Conservation (phyloP, 2,329 filamentous ascomycete species). For the Biscogniauxia sp. region DNA sequence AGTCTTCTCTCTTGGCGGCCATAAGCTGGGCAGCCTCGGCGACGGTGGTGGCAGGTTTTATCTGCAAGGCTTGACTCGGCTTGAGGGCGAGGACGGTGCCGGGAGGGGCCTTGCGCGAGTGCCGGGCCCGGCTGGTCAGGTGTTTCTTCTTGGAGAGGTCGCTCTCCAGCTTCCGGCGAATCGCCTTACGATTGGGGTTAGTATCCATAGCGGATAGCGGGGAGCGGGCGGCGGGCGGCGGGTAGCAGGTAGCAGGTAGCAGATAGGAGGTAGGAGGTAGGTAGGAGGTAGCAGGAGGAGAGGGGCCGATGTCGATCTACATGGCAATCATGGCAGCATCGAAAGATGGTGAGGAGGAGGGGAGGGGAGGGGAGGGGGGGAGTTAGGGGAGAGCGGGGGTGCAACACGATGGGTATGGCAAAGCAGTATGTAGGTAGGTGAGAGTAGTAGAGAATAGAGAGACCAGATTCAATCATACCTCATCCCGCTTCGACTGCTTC, state of each 20-base stretch:
- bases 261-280: too few relatives aligned
- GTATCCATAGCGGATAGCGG: conserved; percentile 22
- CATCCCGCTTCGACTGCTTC: conserved; percentile 96
- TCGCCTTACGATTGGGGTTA: conserved; percentile 63
- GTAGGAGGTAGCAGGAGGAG: neutral
- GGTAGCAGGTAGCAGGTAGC: neutral
- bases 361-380: neutral
- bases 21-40: conserved; percentile 97
- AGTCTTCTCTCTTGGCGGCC: conserved; percentile 98
- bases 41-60: conserved; percentile 91
- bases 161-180: conserved; percentile 93
- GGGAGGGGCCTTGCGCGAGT: conserved; percentile 88
- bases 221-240: too few relatives aligned
- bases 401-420: conserved; percentile 2
- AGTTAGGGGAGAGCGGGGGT: too few relatives aligned
- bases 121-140: conserved; percentile 71
- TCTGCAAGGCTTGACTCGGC: conserved; percentile 93
- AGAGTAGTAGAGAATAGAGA: neutral
- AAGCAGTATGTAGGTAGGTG: conserved; percentile 10
- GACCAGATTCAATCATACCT: conserved; percentile 60
- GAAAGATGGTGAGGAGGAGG: neutral
- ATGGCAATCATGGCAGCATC: conserved; percentile 1
- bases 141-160: conserved; percentile 98
- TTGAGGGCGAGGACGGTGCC: conserved; percentile 94
- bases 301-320: neutral